A percentile compares a stretch with the other conserved stretches of the same genome.
phyloP scores from a whole-genome alignment of 768 basidiomycete species.

The Suillus occidentalis region DNA sequence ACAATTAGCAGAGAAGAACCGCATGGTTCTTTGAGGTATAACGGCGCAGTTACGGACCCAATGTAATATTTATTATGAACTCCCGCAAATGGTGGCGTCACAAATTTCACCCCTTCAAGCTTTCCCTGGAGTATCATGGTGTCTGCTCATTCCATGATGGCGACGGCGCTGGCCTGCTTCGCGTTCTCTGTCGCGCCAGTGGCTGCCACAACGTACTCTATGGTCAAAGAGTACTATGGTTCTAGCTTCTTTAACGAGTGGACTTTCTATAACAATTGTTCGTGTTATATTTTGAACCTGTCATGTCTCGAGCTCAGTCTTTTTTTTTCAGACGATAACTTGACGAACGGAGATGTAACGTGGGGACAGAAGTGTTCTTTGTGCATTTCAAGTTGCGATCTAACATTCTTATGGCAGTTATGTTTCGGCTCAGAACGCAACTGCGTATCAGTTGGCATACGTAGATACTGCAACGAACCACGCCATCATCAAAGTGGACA shows the following conservation, averaged over 20 bases:
- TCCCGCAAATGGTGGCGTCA: background rate
- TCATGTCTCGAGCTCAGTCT: conserved; percentile 4
- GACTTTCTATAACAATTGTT: conserved; percentile 62
- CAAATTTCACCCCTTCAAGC: background rate
- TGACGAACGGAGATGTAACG: conserved; percentile 66
- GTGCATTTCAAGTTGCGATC: background rate
- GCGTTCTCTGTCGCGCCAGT: conserved; percentile 8
- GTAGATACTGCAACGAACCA: conserved; percentile 64
- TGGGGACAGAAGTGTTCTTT: conserved; percentile 25
- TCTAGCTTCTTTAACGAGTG: conserved; percentile 66
- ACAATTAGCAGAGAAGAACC: background rate
- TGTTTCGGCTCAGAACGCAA: conserved; percentile 43
- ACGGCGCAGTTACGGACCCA: background rate
- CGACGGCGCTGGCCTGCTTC: conserved; percentile 2
- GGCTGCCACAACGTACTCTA: conserved; percentile 43
- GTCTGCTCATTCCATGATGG: background rate
- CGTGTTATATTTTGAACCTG: conserved; percentile 20
- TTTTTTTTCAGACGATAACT: conserved; percentile 53
- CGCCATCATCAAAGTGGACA: conserved; percentile 78
- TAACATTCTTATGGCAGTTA: conserved; percentile 37
- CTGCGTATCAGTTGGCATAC: conserved; percentile 54
- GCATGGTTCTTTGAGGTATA: background rate
- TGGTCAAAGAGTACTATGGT: conserved; percentile 59
- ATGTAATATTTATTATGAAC: background rate
- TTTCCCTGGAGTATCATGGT: background rate